Evolutionary conservation across 2,329 filamentous ascomycete species (phyloP), one percentile per base, ranked within the genome.

Genomic region (Cladorrhinum sp.): DNA sequence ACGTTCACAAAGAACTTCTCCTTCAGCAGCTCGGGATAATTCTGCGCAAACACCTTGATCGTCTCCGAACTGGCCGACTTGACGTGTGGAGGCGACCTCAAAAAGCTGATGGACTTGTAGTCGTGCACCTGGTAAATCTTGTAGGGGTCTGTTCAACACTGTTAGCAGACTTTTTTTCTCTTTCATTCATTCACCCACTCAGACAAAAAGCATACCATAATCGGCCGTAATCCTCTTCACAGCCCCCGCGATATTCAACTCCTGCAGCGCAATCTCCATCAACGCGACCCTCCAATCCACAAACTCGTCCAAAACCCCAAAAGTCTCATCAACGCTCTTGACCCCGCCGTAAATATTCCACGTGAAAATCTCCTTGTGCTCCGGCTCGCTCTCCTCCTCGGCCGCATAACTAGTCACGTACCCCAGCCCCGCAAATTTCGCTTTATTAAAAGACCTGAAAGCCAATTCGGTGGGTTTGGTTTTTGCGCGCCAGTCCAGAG

Each of bases 1-100:
- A 97, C 91, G 70, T 97, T 97, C 77, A 97, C 90, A 73, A 97
- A 97, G 82, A 93, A 97, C 80, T 97, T 97, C 78, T 94, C 80
- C 69, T 86, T 86, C 54, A 97, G 82, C 9, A 96, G 86, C 79
- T 97, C 94, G 0, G 94, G 93, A 77, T 97, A 97, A 67, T 90
- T 90, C 67, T 85, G 86, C 56, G 87, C 85, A 73, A 97, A 92
- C 56, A 90, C 82, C 64, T 89, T 83, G 73, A 97, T 96, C 51
- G 91, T 93, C 77, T 93, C 86, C 70, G 86, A 87, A 65, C 86
- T 89, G 16, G 91, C 90, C 2, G 86, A 82, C 74, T 90, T 92
- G 75, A 95, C 87, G 60, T 83, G 80, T 0, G 90, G 84, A 60
- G 94, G 88, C 79, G 91, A 87, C 62, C 91, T 87, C 67, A 97